Evolutionary conservation across 495 filamentous ascomycete species (phyloP), one percentile per base, ranked within the genome.

Genomic region (Penicillium fimorum): DNA sequence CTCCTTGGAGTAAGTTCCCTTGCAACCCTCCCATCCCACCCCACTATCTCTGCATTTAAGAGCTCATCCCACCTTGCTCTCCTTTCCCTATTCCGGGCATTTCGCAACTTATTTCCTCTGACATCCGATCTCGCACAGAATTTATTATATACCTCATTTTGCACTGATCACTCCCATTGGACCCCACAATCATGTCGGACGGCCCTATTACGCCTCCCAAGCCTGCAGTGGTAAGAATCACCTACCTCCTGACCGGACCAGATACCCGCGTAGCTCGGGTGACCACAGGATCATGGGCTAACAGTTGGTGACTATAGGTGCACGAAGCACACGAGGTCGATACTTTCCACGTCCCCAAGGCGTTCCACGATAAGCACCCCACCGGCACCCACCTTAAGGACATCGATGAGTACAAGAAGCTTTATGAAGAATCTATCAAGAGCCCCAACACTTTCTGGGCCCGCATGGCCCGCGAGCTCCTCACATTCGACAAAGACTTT

Each of bases 341-440:
- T 72, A 96, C 89, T 15, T 94, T 83, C 76, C 86, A 90, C 50
- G 76, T 86, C 7, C 81, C 82, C 50, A 75, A 84, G 58, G 84
- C 83, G 13, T 78, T 81, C 50, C 77, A 82, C 75, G 85, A 87
- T 9, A 90, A 89, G 67, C 87, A 89, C 68, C 86, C 87, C 22
- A 70, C 72, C 32, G 83, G 87, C 55, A 84, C 88, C 33, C 85
- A 90, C 69, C 59, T 90, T 41, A 80, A 84, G 59, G 75, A 76
- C 58, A 60, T 97, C 37, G 90, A 95, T 59, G 87, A 97, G 69
- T 98, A 97, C 81, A 84, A 95, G 72, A 77, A 83, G 75, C 76
- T 96, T 59, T 97, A 97, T 80, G 93, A 96, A 64, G 90, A 98
- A 73, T 98, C 94, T 10, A 97, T 98, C 68, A 85, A 88, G 63